Percentiles rank a stretch among this genome's conserved stretches.
phyloP scores from a whole-genome alignment of 1,139 yeast genomes.

The Trichomonascaceae sp. region DNA sequence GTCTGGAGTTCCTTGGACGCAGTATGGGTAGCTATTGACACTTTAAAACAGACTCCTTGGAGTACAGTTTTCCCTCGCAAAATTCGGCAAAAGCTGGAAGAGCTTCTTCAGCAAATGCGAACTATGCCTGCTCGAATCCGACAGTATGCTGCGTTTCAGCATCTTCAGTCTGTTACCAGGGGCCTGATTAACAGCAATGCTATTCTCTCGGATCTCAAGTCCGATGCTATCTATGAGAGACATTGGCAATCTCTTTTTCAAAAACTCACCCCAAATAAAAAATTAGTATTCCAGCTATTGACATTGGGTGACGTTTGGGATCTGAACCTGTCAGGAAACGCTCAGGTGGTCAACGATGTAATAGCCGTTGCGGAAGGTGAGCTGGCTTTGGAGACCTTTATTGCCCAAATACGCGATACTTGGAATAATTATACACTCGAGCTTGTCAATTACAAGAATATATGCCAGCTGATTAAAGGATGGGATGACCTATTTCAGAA shows the following conservation, averaged over 20 bases:
- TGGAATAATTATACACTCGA: conserved; percentile 45
- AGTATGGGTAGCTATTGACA: conserved; percentile 48
- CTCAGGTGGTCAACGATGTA: conserved; percentile 42
- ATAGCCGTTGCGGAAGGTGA: conserved; percentile 71
- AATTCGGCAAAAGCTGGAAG: conserved; percentile 49
- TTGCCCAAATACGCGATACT: conserved; percentile 39
- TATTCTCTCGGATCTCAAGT: conserved; percentile 45
- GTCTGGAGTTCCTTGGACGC: conserved; percentile 65
- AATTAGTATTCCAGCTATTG: conserved; percentile 24
- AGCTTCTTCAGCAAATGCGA: conserved; percentile 42
- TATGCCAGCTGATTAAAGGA: conserved; percentile 54
- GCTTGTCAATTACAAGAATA: conserved; percentile 48
- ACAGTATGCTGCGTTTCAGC: conserved; percentile 66
- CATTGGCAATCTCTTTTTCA: conserved; percentile 62
- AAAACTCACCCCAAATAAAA: conserved; percentile 18
- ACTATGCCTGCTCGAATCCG: conserved; percentile 54
- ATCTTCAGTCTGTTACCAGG: conserved; percentile 45
- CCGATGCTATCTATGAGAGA: conserved; percentile 53
- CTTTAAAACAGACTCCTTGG: conserved; percentile 48
- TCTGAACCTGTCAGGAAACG: conserved; percentile 46
- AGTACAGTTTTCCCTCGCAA: conserved; percentile 41
- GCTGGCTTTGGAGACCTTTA: conserved; percentile 52
- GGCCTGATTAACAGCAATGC: conserved; percentile 38
- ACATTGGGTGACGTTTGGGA: conserved; percentile 60
- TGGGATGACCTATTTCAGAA: conserved; percentile 63